Evolutionary conservation across 2,329 filamentous ascomycete species (phyloP).

Genomic region (Arthrobotrys entomopaga): DNA sequence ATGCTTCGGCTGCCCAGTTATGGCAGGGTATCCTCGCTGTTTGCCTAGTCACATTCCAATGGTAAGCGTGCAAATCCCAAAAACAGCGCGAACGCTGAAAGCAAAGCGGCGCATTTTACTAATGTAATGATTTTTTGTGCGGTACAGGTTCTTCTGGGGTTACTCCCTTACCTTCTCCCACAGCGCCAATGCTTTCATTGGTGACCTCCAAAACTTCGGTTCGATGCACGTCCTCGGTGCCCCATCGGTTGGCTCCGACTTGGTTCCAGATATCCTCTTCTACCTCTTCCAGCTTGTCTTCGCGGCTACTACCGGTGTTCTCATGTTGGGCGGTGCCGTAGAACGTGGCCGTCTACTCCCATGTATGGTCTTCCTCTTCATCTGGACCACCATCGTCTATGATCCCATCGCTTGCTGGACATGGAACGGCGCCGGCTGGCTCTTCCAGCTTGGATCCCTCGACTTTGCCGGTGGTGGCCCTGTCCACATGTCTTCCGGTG

Average conservation of each 20-base stretch:
- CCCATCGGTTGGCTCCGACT: conserved; percentile 69
- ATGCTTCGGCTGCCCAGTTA: conserved; percentile 71
- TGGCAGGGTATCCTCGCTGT: conserved; percentile 72
- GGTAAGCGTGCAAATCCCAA: conserved; percentile 53
- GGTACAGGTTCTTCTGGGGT: conserved; percentile 67
- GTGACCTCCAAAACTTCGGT: conserved; percentile 71
- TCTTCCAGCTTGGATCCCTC: conserved; percentile 70
- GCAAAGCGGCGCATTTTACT: not conserved
- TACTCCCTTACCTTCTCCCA: conserved; percentile 72
- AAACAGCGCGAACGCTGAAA: too few species aligned
- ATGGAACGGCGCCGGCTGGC: conserved; percentile 75
- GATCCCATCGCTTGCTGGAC: conserved; percentile 88
- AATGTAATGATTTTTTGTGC: conserved; percentile 24
- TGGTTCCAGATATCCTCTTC: conserved; percentile 74
- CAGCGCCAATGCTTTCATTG: conserved; percentile 71
- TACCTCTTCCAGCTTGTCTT: conserved; percentile 74
- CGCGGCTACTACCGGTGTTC: conserved; percentile 71
- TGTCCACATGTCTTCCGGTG: conserved; percentile 73
- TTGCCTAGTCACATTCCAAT: conserved; percentile 68
- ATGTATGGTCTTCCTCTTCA: conserved; percentile 56
- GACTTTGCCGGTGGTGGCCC: conserved; percentile 73
- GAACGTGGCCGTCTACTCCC: conserved; percentile 63
- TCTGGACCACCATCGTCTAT: conserved; percentile 87
- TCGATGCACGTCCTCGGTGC: conserved; percentile 71
- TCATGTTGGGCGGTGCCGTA: conserved; percentile 73